A percentile compares a stretch with the other conserved stretches of the same genome.
phyloP scores from a whole-genome alignment of 148 eudicot species.

The Cornus florida region DNA sequence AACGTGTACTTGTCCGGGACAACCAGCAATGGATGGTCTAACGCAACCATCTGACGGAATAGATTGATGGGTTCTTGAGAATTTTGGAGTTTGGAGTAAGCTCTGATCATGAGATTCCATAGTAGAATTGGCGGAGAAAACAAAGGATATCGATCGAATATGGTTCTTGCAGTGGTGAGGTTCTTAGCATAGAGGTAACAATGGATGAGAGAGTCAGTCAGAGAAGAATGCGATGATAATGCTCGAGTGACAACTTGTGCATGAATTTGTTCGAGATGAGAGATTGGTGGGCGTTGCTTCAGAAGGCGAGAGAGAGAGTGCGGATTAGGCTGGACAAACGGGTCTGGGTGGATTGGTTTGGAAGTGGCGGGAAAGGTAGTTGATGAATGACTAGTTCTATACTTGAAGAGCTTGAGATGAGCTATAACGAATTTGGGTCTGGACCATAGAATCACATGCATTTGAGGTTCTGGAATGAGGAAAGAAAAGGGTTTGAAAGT shows the following conservation, averaged over 20 bases:
- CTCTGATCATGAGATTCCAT: conserved; percentile 70
- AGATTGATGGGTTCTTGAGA: conserved; percentile 39
- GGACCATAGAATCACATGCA: conserved; percentile 12
- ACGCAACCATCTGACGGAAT: conserved; percentile 45
- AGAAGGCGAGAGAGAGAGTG: conserved; percentile 41
- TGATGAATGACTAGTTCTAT: conserved; percentile 3
- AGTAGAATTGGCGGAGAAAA: conserved; percentile 44
- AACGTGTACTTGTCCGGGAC: conserved; percentile 68
- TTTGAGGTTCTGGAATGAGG: conserved; percentile 7
- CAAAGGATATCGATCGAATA: conserved; percentile 49
- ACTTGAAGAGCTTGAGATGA: background rate
- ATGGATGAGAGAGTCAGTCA: conserved; percentile 47
- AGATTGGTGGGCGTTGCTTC: conserved; percentile 38
- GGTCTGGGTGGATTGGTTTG: conserved; percentile 1
- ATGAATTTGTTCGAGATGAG: conserved; percentile 59
- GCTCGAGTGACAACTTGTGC: conserved; percentile 47
- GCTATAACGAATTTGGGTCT: background rate
- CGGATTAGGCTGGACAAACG: conserved; percentile 7
- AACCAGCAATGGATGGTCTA: conserved; percentile 18
- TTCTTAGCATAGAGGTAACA: conserved; percentile 35
- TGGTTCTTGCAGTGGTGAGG: conserved; percentile 31
- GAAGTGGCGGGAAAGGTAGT: conserved; percentile 30
- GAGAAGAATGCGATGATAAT: conserved; percentile 25
- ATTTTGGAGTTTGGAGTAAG: conserved; percentile 53
- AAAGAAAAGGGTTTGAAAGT: background rate